A percentile compares a stretch with the other conserved stretches of the same genome.
These are phyloP conservation scores for Saccharomycopsis microspora DNA, from an alignment of 805 yeast genomes.

Conservation along the genomic window DNA sequence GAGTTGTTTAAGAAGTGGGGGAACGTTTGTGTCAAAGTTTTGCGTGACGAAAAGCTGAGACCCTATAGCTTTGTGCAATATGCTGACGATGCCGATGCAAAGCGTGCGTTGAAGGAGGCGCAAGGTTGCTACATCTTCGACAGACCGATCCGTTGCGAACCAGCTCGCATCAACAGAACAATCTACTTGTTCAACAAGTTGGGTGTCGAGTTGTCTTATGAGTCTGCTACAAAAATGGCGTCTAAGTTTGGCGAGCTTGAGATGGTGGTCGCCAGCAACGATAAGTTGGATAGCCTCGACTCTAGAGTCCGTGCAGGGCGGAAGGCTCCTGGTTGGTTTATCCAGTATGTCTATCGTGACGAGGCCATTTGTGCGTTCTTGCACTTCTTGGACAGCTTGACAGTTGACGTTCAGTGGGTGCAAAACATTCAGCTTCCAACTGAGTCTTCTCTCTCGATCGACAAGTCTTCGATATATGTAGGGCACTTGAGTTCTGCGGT, in stretches of 20 bases:
- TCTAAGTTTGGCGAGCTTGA: slow-evolving; percentile 67
- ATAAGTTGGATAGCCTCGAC: slow-evolving; percentile 18
- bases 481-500: slow-evolving; percentile 56
- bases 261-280: slow-evolving; percentile 36
- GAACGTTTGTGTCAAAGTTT: slow-evolving; percentile 61
- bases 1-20: slow-evolving; percentile 67
- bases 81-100: slow-evolving; percentile 57
- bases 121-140: slow-evolving; percentile 64
- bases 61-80: slow-evolving; percentile 94
- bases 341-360: slow-evolving; percentile 69
- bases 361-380: slow-evolving; percentile 85
- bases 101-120: slow-evolving; percentile 52
- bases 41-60: slow-evolving; percentile 68
- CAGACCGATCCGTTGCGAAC: slow-evolving; percentile 74
- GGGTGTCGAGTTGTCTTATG: slow-evolving; percentile 21
- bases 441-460: slow-evolving; percentile 33
- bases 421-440: slow-evolving; percentile 56
- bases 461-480: slow-evolving; percentile 63
- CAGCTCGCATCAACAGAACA: slow-evolving; percentile 86
- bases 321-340: slow-evolving; percentile 48
- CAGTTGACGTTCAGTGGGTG: slow-evolving; percentile 74
- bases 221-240: slow-evolving; percentile 29
- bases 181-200: slow-evolving; percentile 39
- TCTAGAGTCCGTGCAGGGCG: slow-evolving; percentile 15
- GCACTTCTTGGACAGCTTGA: slow-evolving; percentile 39